Base-by-base conservation (phyloP, 1,139 yeast species). In the Fermentozyma sake region DNA sequence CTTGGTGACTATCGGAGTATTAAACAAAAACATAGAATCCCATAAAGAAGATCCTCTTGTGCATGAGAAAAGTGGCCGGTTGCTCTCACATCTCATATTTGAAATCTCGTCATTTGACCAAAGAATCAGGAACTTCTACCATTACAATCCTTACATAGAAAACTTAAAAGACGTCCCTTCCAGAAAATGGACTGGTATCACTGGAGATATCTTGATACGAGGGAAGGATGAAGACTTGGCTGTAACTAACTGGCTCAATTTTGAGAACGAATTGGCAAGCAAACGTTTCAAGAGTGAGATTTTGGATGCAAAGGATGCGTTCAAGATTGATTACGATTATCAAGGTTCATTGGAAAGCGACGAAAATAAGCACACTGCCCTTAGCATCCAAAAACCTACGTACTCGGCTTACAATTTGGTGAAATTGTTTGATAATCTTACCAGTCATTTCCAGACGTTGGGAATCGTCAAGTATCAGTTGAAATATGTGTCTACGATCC, bases 401-500 rank as follows among this genome's bases (percentile, higher is more conserved):
- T 68, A 70, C 31, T 77, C 89, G 0, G 75, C 91, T 0, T 60
- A 72, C 27, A 76, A 78, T 31, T 47, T 84, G 34, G 68, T 68
- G 22, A 78, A 75, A 37, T 57, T 87, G 18, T 59, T 87, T 19
- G 80, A 79, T 35, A 79, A 78, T 28, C 66, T 85, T 22, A 83
- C 85, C 6, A 66, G 63, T 22, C 82, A 79, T 38, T 81, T 79
- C 43, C 57, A 66, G 22, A 64, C 79, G 9, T 54, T 79, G 31
- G 64, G 68, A 13, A 62, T 83, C 14, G 72, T 75, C 22, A 75
- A 74, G 32, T 80, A 73, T 44, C 85, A 86, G 44, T 59, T 84
- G 30, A 71, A 75, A 42, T 79, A 80, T 32, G 72, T 84, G 15
- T 73, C 84, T 7, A 76, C 75, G 14, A 76, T 86, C 19, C 95